Percentiles rank a stretch among this genome's conserved stretches.
These are phyloP conservation scores for Hura crepitans DNA, from an alignment of 441 rosid species.

Conservation along the genomic window DNA sequence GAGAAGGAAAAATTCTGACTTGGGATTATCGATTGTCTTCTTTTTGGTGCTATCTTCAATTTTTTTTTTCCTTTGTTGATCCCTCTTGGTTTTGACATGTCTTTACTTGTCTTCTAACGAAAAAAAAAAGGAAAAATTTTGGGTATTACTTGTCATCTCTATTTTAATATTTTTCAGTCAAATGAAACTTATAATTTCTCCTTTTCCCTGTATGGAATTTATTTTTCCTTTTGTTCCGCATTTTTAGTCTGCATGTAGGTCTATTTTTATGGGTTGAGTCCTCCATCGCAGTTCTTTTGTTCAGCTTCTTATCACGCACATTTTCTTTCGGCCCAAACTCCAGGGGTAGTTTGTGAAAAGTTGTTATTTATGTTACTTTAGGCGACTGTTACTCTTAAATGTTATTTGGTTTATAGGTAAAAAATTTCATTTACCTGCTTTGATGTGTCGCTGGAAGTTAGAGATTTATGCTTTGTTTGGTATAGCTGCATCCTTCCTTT, in stretches of 20 bases:
- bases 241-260: background rate
- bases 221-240: background rate
- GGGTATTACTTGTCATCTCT: background rate
- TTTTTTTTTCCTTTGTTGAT: background rate
- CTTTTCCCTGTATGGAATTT: background rate
- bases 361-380: background rate
- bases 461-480: background rate
- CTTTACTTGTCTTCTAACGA: background rate
- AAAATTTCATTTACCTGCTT: background rate
- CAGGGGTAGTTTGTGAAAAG: background rate
- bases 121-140: background rate
- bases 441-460: background rate
- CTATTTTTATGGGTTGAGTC: background rate
- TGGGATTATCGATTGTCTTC: background rate
- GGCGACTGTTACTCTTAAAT: background rate
- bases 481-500: too few relatives aligned
- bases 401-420: too few relatives aligned
- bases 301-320: background rate
- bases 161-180: background rate
- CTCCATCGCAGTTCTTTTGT: background rate
- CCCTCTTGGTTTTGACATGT: background rate
- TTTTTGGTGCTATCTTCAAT: background rate
- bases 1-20: background rate
- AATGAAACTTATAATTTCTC: background rate
- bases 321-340: background rate